These are phyloP conservation scores for Diaporthe helianthi DNA, from an alignment of 2,329 filamentous ascomycete genomes.

Conservation along the genomic window DNA sequence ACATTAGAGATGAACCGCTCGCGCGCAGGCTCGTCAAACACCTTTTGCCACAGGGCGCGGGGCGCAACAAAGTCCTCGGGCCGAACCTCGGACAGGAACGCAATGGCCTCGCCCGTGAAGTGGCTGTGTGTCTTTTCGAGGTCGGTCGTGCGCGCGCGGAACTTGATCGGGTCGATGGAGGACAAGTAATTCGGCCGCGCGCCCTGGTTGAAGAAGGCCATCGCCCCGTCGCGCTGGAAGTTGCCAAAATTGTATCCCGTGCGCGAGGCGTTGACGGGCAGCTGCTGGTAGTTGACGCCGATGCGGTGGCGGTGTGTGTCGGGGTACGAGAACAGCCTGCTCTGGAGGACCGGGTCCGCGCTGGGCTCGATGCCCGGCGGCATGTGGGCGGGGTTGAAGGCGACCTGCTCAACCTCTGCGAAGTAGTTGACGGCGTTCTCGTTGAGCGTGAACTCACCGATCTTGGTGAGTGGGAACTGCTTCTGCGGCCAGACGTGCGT, in stretches of 20 bases:
- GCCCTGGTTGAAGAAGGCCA: constrained; percentile 74
- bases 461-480: constrained; percentile 58
- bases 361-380: constrained; percentile 69
- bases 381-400: constrained; percentile 70
- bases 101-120: constrained; percentile 48
- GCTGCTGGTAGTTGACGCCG: constrained; percentile 69
- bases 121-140: constrained; percentile 48
- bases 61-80: constrained; percentile 55
- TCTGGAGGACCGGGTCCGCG: constrained; percentile 68
- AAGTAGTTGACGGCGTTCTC: constrained; percentile 70
- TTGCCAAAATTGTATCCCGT: constrained; percentile 61
- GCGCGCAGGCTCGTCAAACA: constrained; percentile 64
- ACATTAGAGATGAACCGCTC: constrained; percentile 67
- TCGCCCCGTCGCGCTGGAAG: constrained; percentile 75
- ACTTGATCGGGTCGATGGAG: constrained; percentile 45
- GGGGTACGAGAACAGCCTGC: constrained; percentile 66
- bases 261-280: constrained; percentile 63
- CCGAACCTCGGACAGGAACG: constrained; percentile 48
- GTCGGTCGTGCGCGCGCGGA: constrained; percentile 45
- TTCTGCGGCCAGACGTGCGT: constrained; percentile 65
- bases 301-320: constrained; percentile 70
- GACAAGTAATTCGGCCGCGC: constrained; percentile 62
- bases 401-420: constrained; percentile 71
- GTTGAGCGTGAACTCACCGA: constrained; percentile 62
- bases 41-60: constrained; percentile 65